phyloP scores from a whole-genome alignment of 257 asterid genomes.

The Nicotiana sylvestris region DNA sequence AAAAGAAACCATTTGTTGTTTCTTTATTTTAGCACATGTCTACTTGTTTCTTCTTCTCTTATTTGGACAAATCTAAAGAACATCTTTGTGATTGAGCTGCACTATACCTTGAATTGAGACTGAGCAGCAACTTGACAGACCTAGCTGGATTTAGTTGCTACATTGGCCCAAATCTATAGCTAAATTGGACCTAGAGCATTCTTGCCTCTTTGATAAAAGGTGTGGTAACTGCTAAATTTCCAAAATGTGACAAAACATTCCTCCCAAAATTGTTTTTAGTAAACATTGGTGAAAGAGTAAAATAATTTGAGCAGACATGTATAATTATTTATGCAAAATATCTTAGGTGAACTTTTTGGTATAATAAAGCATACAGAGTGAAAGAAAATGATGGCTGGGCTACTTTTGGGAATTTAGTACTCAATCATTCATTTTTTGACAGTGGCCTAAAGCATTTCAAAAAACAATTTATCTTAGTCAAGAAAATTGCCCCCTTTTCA shows the following conservation, averaged over 20 bases:
- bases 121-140: neutral
- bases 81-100: neutral
- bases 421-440: neutral
- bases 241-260: neutral
- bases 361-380: neutral
- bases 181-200: too few relatives aligned
- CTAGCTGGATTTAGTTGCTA: too few relatives aligned
- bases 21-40: neutral
- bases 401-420: neutral
- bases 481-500: neutral
- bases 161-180: neutral
- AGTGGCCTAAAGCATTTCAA: neutral
- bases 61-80: neutral
- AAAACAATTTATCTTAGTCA: neutral
- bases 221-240: too few relatives aligned
- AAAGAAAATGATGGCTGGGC: neutral
- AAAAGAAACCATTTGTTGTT: neutral
- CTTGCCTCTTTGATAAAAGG: too few relatives aligned
- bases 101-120: neutral
- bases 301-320: neutral
- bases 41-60: constrained; percentile 2
- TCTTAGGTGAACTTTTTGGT: constrained; percentile 1
- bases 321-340: neutral
- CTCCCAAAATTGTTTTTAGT: neutral
- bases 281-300: neutral